Percentiles rank a stretch among this genome's conserved stretches.
Evolutionary conservation across 768 basidiomycete genomes (phyloP).

Genomic region (Strobilomyces echinocephalus): DNA sequence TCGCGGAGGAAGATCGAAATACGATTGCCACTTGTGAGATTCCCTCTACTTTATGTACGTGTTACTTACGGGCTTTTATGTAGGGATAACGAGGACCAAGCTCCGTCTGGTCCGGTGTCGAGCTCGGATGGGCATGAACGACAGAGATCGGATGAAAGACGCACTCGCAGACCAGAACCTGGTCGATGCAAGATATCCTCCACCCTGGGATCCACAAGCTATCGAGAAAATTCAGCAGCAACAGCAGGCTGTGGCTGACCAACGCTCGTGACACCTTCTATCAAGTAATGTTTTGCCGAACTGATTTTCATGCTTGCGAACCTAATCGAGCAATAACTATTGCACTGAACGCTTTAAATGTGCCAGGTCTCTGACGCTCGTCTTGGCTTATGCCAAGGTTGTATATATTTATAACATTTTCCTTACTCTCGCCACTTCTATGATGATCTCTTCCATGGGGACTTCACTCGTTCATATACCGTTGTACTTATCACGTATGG

Average conservation of each 20-base stretch:
- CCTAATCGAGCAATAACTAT: neutral
- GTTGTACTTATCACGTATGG: conserved; percentile 3
- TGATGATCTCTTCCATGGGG: neutral
- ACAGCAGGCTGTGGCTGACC: conserved; percentile 17
- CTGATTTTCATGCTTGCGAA: neutral
- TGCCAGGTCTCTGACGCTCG: neutral
- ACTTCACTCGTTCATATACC: conserved; percentile 13
- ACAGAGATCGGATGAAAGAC: conserved; percentile 66
- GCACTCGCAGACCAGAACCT: conserved; percentile 77
- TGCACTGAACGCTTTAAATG: conserved; percentile 1
- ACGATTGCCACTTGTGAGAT: conserved; percentile 72
- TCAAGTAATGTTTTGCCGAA: neutral
- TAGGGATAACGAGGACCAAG: conserved; percentile 85
- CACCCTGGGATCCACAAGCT: conserved; percentile 62
- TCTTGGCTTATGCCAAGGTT: neutral
- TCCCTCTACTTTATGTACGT: neutral
- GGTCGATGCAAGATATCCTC: conserved; percentile 63
- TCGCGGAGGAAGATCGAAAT: conserved; percentile 75
- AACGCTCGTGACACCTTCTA: conserved; percentile 5
- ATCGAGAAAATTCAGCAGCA: conserved; percentile 28
- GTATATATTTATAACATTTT: neutral
- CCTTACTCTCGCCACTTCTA: neutral
- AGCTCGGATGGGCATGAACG: conserved; percentile 72
- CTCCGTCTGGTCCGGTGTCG: conserved; percentile 75
- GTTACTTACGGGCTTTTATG: neutral